Conservation (phyloP, 805 yeast genomes). For the Cyberlindnera mycetangii region DNA sequence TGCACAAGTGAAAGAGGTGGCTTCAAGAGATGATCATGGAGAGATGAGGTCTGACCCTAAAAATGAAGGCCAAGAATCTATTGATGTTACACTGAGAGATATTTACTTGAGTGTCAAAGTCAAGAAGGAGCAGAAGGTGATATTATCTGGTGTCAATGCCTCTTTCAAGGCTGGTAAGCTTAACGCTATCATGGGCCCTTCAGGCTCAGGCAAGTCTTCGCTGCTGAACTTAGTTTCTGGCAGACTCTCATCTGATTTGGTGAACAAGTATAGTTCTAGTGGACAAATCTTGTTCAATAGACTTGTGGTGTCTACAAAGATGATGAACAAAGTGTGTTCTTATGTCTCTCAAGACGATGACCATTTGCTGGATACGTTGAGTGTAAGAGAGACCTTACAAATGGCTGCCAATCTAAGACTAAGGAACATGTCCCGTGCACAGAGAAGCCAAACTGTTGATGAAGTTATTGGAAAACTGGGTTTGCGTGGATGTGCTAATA, state of each 20-base stretch:
- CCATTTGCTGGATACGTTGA: conserved; percentile 63
- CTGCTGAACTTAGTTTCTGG: conserved; percentile 62
- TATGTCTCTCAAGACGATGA: conserved; percentile 84
- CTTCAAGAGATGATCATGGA: conserved; percentile 1
- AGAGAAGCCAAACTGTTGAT: conserved; percentile 49
- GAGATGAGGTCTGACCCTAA: neutral
- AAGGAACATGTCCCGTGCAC: conserved; percentile 39
- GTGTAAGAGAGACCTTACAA: conserved; percentile 73
- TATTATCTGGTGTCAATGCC: conserved; percentile 23
- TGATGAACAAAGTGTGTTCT: conserved; percentile 54
- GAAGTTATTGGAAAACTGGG: conserved; percentile 61
- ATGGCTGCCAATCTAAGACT: conserved; percentile 71
- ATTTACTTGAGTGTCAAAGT: conserved; percentile 19
- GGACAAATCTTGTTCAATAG: conserved; percentile 49
- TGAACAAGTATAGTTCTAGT: conserved; percentile 27
- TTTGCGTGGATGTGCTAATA: conserved; percentile 75
- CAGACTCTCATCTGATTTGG: conserved; percentile 40
- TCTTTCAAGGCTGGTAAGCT: conserved; percentile 38
- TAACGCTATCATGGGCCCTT: conserved; percentile 79
- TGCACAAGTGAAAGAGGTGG: conserved; percentile 18
- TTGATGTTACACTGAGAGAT: conserved; percentile 18
- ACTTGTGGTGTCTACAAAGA: conserved; percentile 32
- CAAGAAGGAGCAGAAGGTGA: conserved; percentile 16
- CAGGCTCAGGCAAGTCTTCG: conserved; percentile 77
- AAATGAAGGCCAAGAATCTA: conserved; percentile 3